Evolutionary conservation across 2,329 filamentous ascomycete species (phyloP).

Genomic region (Colletotrichum tofieldiae): DNA sequence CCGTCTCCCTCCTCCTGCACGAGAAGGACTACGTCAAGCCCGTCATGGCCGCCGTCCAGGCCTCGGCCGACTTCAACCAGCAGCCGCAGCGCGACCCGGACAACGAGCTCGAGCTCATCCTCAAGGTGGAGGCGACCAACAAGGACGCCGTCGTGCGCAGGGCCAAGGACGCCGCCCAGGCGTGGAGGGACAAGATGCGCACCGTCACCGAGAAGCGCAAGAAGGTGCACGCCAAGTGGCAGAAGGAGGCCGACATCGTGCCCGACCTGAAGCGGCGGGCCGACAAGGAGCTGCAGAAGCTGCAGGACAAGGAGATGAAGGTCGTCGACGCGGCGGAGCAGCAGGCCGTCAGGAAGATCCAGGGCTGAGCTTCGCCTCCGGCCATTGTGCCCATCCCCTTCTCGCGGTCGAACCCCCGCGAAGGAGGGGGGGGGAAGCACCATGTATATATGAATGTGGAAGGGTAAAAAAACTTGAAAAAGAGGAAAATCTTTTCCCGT

Average conservation of each 20-base stretch:
- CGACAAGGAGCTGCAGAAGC: conserved; percentile 63
- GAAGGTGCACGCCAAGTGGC: conserved; percentile 66
- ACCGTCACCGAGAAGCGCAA: conserved; percentile 64
- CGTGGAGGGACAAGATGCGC: conserved; percentile 67
- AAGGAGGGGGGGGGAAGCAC: background rate
- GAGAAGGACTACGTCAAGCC: conserved; percentile 65
- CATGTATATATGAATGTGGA: background rate
- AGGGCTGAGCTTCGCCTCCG: conserved; percentile 29
- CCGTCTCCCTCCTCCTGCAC: conserved; percentile 60
- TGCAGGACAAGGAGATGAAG: conserved; percentile 69
- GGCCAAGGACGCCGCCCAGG: conserved; percentile 63
- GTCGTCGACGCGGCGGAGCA: conserved; percentile 67
- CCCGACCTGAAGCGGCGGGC: conserved; percentile 66
- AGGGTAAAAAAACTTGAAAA: too few relatives aligned
- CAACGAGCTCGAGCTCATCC: conserved; percentile 72
- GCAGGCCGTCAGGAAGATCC: conserved; percentile 60
- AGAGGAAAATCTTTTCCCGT: background rate
- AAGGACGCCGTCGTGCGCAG: conserved; percentile 62
- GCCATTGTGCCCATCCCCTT: too few relatives aligned
- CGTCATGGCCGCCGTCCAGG: conserved; percentile 70
- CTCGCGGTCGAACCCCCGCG: background rate
- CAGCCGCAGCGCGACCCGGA: conserved; percentile 72
- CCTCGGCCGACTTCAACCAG: conserved; percentile 70
- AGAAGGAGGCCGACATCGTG: conserved; percentile 59
- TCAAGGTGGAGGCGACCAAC: conserved; percentile 68